A percentile compares a stretch with the other conserved stretches of the same genome.
Conservation (phyloP, 2,329 filamentous ascomycete genomes). For the Monilinia fructicola region DNA sequence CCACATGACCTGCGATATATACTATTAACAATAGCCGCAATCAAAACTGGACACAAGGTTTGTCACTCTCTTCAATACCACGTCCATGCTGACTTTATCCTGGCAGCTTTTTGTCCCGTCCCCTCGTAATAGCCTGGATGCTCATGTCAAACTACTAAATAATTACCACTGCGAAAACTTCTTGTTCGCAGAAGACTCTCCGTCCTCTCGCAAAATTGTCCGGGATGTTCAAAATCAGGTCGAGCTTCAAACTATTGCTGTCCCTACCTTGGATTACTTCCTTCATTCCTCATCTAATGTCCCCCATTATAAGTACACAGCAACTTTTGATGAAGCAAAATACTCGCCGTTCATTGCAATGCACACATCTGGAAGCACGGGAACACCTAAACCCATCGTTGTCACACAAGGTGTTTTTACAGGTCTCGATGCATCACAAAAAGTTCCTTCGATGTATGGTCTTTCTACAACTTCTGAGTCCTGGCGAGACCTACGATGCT, state of each 20-base stretch:
- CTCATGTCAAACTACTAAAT: slow-evolving; percentile 12
- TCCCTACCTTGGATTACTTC: slow-evolving; percentile 9
- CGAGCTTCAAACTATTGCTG: neutral
- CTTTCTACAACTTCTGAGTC: neutral
- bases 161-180: slow-evolving; percentile 6
- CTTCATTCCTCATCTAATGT: slow-evolving; percentile 1
- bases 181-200: slow-evolving; percentile 7
- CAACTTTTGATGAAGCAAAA: slow-evolving; percentile 33
- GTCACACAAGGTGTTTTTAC: slow-evolving; percentile 21
- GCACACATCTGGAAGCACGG: slow-evolving; percentile 27
- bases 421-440: slow-evolving; percentile 13
- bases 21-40: slow-evolving; percentile 9
- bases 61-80: neutral
- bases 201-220: neutral
- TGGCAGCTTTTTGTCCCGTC: slow-evolving; percentile 18
- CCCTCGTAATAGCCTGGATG: slow-evolving; percentile 8
- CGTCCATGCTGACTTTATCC: neutral
- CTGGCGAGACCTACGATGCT: neutral
- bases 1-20: slow-evolving; percentile 19
- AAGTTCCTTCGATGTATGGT: neutral
- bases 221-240: neutral
- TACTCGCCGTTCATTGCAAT: slow-evolving; percentile 16
- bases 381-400: slow-evolving; percentile 25
- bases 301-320: slow-evolving; percentile 8
- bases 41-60: slow-evolving; percentile 22